Evolutionary conservation across 2,329 filamentous ascomycete species (phyloP), one percentile per base, ranked within the genome.

Genomic region (Cercospora canescens): DNA sequence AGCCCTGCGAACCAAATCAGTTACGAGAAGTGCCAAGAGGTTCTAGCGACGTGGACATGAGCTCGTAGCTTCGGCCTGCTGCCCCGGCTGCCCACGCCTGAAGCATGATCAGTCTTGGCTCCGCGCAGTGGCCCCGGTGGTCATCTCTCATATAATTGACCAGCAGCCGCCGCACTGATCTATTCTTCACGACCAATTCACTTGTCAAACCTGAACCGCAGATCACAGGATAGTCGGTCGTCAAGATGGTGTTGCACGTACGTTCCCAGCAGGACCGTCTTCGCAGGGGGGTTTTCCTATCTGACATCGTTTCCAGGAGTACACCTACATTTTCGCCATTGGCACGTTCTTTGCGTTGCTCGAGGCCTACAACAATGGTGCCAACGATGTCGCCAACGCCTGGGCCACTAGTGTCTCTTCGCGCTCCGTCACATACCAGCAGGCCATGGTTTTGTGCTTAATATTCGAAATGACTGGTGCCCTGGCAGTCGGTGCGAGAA

Each of bases 341-440:
- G 86, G 85, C 77, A 86, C 85, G 65, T 82, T 89, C 63, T 89
- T 89, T 75, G 85, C 87, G 65, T 86, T 87, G 72, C 84, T 89
- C 30, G 87, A 89, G 73, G 87, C 87, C 50, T 89, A 85, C 85
- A 89, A 88, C 73, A 88, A 87, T 69, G 86, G 85, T 50, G 65
- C 68, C 59, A 68, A 83, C 73, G 83, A 85, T 83, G 83, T 85
- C 65, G 82, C 83, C 75, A 86, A 85, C 72, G 79, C 82, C 0
- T 86, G 84, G 74, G 84, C 84, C 32, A 83, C 81, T n/a, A 81
- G 79, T 1, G 81, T 85, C 21, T 83, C 83, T 4, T 83, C 84
- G 4, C 77, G 80, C 30, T 84, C 83, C 35, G 77, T 86, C 70
- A 82, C 81, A 39, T 84, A 85, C 81, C 77, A 79, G 37, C 82